Percentiles rank a stretch among this genome's conserved stretches.
Conservation (phyloP, 1,139 yeast species). For the Diutina neorugosa region DNA sequence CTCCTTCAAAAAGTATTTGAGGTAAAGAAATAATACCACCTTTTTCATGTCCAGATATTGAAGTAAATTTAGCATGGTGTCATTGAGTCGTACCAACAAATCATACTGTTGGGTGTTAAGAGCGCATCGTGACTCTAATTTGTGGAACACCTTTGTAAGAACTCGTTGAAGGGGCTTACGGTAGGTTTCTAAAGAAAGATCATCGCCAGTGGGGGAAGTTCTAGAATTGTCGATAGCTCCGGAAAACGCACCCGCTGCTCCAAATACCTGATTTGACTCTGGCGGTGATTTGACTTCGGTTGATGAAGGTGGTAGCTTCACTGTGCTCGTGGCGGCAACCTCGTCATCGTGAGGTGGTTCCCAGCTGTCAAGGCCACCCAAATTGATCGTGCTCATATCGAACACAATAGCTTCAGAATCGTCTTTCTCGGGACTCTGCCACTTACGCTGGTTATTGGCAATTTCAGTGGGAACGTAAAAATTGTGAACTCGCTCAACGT, state of each 20-base stretch:
- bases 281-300: neutral
- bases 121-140: slow-evolving; percentile 20
- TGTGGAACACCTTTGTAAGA: slow-evolving; percentile 23
- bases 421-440: slow-evolving; percentile 12
- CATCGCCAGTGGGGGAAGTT: neutral
- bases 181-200: neutral
- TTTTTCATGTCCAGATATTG: slow-evolving; percentile 13
- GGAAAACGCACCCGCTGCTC: neutral
- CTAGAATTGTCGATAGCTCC: neutral
- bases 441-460: slow-evolving; percentile 22
- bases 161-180: slow-evolving; percentile 8
- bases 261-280: neutral
- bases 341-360: neutral
- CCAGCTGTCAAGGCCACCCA: neutral
- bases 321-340: neutral
- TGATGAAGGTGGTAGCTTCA: neutral
- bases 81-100: slow-evolving; percentile 21
- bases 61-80: slow-evolving; percentile 16
- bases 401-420: slow-evolving; percentile 18
- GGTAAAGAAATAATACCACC: slow-evolving; percentile 25
- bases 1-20: slow-evolving; percentile 31
- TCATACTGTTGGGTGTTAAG: slow-evolving; percentile 28
- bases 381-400: slow-evolving; percentile 20
- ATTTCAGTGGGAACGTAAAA: slow-evolving; percentile 31
- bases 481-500: slow-evolving; percentile 19